Conservation (phyloP, 257 asterid species). For the Cinchona pubescens region DNA sequence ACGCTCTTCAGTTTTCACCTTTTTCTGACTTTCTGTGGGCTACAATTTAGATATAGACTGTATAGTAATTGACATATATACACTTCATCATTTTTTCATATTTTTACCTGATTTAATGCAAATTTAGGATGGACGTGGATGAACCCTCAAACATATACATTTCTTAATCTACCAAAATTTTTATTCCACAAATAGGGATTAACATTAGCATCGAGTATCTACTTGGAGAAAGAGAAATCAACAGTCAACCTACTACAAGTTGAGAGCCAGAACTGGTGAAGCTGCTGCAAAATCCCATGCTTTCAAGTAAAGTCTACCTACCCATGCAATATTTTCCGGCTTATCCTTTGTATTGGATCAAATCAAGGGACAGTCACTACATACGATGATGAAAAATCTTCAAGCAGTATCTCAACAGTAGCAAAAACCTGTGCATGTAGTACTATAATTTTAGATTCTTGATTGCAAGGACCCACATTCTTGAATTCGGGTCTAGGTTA, state of each 20-base stretch:
- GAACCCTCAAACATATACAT: neutral
- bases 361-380: too few relatives aligned
- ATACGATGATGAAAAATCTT: too few relatives aligned
- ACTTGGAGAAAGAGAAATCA: neutral
- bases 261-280: neutral
- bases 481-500: conserved; percentile 21
- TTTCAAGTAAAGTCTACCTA: neutral
- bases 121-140: neutral
- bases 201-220: neutral
- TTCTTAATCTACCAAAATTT: neutral
- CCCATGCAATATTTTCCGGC: too few relatives aligned
- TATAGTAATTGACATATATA: too few relatives aligned
- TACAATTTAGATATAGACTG: too few relatives aligned
- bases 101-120: neutral
- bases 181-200: neutral
- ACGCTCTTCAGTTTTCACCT: neutral
- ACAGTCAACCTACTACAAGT: neutral
- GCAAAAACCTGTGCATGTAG: neutral
- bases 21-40: neutral
- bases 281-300: neutral
- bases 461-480: conserved; percentile 41
- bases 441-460: conserved; percentile 35
- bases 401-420: conserved; percentile 36
- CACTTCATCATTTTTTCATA: neutral
- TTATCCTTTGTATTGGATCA: too few relatives aligned